Percentiles rank a stretch among this genome's conserved stretches.
Conservation (phyloP, 768 basidiomycete species). For the Mrakia hoshinonis region DNA sequence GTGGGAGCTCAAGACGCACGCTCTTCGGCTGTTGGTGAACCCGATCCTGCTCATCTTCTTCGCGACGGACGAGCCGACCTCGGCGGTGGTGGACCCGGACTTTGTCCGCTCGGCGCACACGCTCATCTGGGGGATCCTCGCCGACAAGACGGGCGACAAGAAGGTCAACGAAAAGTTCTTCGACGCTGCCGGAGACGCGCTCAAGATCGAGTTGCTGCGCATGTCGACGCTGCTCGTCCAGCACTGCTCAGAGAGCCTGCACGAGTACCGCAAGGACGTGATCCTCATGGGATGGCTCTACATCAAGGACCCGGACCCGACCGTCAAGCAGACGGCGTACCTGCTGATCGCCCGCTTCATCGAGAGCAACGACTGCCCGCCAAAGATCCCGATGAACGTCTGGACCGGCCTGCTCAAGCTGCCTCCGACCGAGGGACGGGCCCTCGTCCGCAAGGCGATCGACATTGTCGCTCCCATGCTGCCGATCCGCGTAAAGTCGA, state of each 20-base stretch:
- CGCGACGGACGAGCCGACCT: slow-evolving; percentile 48
- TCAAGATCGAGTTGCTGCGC: slow-evolving; percentile 83
- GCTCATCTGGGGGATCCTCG: slow-evolving; percentile 65
- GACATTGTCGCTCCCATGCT: slow-evolving; percentile 75
- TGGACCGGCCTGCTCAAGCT: slow-evolving; percentile 80
- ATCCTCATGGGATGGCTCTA: slow-evolving; percentile 89
- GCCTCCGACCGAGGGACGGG: slow-evolving; percentile 70
- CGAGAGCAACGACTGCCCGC: slow-evolving; percentile 73
- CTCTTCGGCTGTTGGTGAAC: slow-evolving; percentile 67
- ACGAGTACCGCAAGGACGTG: slow-evolving; percentile 77
- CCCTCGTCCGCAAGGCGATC: slow-evolving; percentile 72
- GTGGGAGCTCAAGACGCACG: slow-evolving; percentile 62
- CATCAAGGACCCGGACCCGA: slow-evolving; percentile 71
- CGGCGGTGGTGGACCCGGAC: slow-evolving; percentile 59
- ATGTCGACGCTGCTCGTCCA: slow-evolving; percentile 82
- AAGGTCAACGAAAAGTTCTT: slow-evolving; percentile 21
- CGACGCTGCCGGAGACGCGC: slow-evolving; percentile 57
- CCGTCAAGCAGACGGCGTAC: slow-evolving; percentile 87
- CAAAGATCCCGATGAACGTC: slow-evolving; percentile 80
- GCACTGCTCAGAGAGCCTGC: slow-evolving; percentile 67
- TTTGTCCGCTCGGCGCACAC: slow-evolving; percentile 54
- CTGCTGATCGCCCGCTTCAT: slow-evolving; percentile 87
- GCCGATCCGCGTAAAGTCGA: slow-evolving; percentile 49
- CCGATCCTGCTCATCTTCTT: slow-evolving; percentile 77
- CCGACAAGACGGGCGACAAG: too few relatives aligned